Evolutionary conservation across 805 yeast species (phyloP).

Genomic region (Sugiyamaella mastotermitis): DNA sequence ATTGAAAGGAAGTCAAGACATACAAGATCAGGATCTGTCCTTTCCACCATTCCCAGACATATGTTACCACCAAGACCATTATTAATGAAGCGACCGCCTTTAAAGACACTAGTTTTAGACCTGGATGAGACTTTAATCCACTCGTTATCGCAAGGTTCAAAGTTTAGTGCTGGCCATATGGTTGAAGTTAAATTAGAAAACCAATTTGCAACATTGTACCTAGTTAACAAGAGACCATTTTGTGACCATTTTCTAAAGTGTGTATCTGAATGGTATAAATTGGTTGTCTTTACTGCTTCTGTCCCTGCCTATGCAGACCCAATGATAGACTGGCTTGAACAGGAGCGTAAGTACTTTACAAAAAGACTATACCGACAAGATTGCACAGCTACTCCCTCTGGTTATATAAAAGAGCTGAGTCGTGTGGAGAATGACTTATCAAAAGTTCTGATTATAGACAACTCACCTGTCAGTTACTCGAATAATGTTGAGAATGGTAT

Average conservation of each 20-base stretch:
- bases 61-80: conserved; percentile 20
- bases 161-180: conserved; percentile 50
- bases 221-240: conserved; percentile 86
- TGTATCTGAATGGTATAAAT: conserved; percentile 79
- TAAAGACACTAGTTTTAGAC: conserved; percentile 77
- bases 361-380: conserved; percentile 71
- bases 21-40: not conserved
- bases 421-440: conserved; percentile 52
- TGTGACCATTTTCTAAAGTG: conserved; percentile 79
- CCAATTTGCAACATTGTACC: conserved; percentile 73
- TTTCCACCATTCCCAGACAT: not conserved
- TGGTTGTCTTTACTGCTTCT: conserved; percentile 91
- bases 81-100: conserved; percentile 21
- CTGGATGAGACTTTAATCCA: conserved; percentile 93
- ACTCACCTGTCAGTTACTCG: conserved; percentile 86
- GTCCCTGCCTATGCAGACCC: conserved; percentile 96
- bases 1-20: not conserved
- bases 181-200: conserved; percentile 72
- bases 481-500: conserved; percentile 73
- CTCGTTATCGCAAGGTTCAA: conserved; percentile 62
- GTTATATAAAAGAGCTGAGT: conserved; percentile 74
- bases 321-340: conserved; percentile 85
- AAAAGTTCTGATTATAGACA: conserved; percentile 75
- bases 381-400: conserved; percentile 70
- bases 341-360: conserved; percentile 47